Conservation (phyloP, 2,329 filamentous ascomycete species). For the Meredithiella fracta region DNA sequence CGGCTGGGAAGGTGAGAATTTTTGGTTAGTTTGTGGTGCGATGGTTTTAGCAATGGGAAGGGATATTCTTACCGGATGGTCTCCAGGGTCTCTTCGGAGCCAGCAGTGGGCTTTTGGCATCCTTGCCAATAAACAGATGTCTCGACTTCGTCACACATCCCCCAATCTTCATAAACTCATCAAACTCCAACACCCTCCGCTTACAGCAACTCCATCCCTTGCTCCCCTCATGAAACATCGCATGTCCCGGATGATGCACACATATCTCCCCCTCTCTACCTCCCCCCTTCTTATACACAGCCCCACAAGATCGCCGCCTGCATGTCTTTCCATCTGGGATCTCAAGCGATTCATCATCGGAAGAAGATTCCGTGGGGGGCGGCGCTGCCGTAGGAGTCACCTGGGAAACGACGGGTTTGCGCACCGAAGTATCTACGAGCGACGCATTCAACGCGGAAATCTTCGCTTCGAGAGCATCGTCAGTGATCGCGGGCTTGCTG, state of each 20-base stretch:
- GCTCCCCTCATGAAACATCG: constrained; percentile 94
- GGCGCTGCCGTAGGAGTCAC: constrained; percentile 37
- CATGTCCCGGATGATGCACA: constrained; percentile 72
- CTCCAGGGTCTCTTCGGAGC: constrained; percentile 56
- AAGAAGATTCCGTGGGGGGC: constrained; percentile 61
- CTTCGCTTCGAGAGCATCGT: constrained; percentile 27
- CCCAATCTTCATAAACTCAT: constrained; percentile 91
- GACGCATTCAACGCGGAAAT: constrained; percentile 38
- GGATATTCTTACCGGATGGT: constrained; percentile 47
- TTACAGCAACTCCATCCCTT: constrained; percentile 98
- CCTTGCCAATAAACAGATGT: constrained; percentile 74
- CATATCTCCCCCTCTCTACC: constrained; percentile 58
- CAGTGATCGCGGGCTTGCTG: constrained; percentile 34
- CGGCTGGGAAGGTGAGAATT: constrained; percentile 25
- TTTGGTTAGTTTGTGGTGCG: background rate
- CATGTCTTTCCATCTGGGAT: constrained; percentile 63
- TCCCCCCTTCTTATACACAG: constrained; percentile 43
- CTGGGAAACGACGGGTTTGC: constrained; percentile 27
- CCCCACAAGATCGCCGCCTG: constrained; percentile 59
- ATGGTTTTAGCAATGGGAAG: background rate
- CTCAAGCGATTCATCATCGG: constrained; percentile 61
- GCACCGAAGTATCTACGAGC: constrained; percentile 24
- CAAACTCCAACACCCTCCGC: constrained; percentile 84
- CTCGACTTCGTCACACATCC: constrained; percentile 69
- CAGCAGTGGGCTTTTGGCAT: constrained; percentile 37